A percentile compares a stretch with the other conserved stretches of the same genome.
These are phyloP conservation scores for Alternaria arbusti DNA, from an alignment of 2,329 filamentous ascomycete species.

Conservation along the genomic window DNA sequence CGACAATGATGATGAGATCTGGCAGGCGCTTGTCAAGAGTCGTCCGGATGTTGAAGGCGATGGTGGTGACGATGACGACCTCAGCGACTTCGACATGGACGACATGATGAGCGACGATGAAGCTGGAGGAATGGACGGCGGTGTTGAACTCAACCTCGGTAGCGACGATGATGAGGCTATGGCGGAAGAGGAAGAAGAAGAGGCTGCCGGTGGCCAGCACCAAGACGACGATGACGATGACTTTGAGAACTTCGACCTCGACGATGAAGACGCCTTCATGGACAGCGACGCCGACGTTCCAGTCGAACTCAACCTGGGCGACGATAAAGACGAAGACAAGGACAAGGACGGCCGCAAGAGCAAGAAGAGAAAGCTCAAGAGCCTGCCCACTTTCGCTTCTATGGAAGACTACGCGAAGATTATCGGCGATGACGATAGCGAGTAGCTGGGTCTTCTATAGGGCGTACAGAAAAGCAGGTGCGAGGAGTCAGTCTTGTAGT, in stretches of 20 bases:
- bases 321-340: slow-evolving; percentile 48
- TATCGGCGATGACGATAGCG: slow-evolving; percentile 68
- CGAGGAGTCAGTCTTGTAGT: not conserved
- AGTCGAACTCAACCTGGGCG: slow-evolving; percentile 53
- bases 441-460: slow-evolving; percentile 17
- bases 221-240: slow-evolving; percentile 40
- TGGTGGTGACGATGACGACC: slow-evolving; percentile 64
- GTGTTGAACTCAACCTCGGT: slow-evolving; percentile 54
- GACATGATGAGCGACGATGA: slow-evolving; percentile 55
- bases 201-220: slow-evolving; percentile 52
- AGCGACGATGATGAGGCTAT: slow-evolving; percentile 58
- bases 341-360: slow-evolving; percentile 57
- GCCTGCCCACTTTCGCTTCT: slow-evolving; percentile 89
- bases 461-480: not conserved
- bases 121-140: slow-evolving; percentile 50
- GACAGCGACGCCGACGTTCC: slow-evolving; percentile 63
- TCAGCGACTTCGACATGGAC: slow-evolving; percentile 60
- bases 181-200: slow-evolving; percentile 52
- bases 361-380: slow-evolving; percentile 85
- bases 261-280: slow-evolving; percentile 62
- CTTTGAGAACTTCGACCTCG: slow-evolving; percentile 52
- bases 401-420: slow-evolving; percentile 91
- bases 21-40: slow-evolving; percentile 86
- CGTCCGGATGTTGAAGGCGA: slow-evolving; percentile 77
- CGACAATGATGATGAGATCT: slow-evolving; percentile 82